phyloP scores from a whole-genome alignment of 2,329 filamentous ascomycete species.

The Aspergillus uvarum region DNA sequence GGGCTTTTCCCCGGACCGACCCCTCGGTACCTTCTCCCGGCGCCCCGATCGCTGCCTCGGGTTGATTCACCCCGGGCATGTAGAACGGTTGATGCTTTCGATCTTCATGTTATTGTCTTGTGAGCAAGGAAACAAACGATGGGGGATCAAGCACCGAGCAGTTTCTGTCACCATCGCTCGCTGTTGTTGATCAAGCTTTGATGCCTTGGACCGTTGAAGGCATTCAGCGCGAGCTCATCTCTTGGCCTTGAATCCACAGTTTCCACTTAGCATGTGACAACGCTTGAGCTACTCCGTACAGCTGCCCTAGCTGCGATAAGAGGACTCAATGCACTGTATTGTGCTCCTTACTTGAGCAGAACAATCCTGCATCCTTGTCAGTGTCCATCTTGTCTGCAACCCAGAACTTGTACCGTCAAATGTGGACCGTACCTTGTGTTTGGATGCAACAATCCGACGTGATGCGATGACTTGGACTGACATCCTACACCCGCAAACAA shows the following conservation, averaged over 20 bases:
- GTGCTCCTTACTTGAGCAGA: too few species aligned
- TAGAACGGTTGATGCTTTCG: not conserved
- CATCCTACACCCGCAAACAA: too few species aligned
- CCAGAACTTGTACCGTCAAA: too few species aligned
- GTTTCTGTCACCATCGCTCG: not conserved
- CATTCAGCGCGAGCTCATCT: not conserved
- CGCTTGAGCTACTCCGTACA: too few species aligned
- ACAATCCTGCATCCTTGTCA: too few species aligned
- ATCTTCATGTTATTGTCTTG: not conserved
- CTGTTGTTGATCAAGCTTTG: not conserved
- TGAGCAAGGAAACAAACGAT: not conserved
- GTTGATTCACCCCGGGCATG: constrained; percentile 1
- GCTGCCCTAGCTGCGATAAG: too few species aligned
- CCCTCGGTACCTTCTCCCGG: not conserved
- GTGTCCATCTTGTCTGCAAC: too few species aligned
- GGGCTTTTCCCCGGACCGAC: not conserved
- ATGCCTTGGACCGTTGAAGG: not conserved
- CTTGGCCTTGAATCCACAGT: not conserved
- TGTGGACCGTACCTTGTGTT: too few species aligned
- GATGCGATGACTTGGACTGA: too few species aligned
- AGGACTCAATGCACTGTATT: too few species aligned
- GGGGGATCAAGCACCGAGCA: not conserved
- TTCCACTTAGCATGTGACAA: too few species aligned
- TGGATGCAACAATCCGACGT: too few species aligned
- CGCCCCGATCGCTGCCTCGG: not conserved